A percentile compares a stretch with the other conserved stretches of the same genome.
phyloP scores from a whole-genome alignment of 176 grass and related monocot genomes.

The Leersia perrieri region DNA sequence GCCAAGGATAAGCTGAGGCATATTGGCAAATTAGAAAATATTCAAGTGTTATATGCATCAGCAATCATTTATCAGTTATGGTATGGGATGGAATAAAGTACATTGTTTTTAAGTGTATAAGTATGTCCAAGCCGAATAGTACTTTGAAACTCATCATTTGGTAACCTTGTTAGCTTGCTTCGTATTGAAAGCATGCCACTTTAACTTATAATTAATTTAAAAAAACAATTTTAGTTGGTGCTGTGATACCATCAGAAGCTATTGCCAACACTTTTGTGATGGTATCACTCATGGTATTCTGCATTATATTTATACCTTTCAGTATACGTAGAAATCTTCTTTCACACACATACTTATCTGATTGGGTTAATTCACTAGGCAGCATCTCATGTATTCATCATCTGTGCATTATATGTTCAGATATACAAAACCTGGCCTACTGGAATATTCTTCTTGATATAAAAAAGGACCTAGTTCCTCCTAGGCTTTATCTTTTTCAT shows the following conservation, averaged over 20 bases:
- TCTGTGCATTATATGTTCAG: not conserved
- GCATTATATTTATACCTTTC: not conserved
- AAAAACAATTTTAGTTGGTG: not conserved
- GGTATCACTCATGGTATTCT: not conserved
- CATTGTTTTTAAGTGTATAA: conserved; percentile 17
- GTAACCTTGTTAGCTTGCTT: not conserved
- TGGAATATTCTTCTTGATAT: not conserved
- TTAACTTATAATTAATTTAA: not conserved
- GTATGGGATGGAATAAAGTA: conserved; percentile 30
- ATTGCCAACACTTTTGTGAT: not conserved
- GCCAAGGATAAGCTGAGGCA: not conserved
- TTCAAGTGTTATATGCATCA: conserved; percentile 19
- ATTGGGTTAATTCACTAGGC: not conserved
- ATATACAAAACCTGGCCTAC: not conserved
- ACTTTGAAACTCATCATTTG: conserved; percentile 15
- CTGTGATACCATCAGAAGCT: not conserved
- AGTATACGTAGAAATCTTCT: not conserved
- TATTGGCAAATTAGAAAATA: conserved; percentile 2
- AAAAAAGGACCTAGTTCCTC: not conserved
- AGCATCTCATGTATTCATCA: not conserved
- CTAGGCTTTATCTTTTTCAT: not conserved
- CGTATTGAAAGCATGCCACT: not conserved
- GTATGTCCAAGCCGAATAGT: not conserved
- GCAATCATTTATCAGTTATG: conserved; percentile 6
- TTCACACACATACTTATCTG: not conserved